Conservation (phyloP, 2,329 filamentous ascomycete species). For the Emergomyces africanus region DNA sequence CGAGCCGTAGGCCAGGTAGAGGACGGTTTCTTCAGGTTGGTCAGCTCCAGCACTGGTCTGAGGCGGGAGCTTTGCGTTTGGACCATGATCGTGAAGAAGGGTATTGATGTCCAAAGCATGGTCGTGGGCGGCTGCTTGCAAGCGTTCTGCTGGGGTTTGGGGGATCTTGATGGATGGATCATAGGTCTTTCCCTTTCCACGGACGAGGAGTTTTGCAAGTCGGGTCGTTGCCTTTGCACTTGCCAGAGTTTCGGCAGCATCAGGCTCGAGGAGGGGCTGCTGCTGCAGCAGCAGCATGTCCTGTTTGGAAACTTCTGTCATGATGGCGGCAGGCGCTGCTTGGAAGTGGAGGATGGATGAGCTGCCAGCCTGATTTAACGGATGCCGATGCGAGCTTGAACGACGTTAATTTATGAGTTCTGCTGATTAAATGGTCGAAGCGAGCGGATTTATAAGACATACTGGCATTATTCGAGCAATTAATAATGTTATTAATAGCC, state of each 20-base stretch:
- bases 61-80: constrained; percentile 1
- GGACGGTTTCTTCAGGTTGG: constrained; percentile 39
- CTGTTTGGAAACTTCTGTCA: background rate
- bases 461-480: background rate
- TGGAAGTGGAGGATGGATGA: background rate
- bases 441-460: background rate
- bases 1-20: constrained; percentile 84
- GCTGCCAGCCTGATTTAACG: background rate
- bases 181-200: background rate
- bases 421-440: background rate
- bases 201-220: background rate
- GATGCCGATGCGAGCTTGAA: background rate
- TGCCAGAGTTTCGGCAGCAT: background rate
- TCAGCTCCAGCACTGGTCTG: background rate
- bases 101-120: constrained; percentile 16
- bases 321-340: background rate
- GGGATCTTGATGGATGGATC: constrained; percentile 5
- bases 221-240: background rate
- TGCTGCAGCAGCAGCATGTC: background rate
- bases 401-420: background rate
- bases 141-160: constrained; percentile 13
- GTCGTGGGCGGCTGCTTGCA: constrained; percentile 13
- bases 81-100: constrained; percentile 13
- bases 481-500: background rate
- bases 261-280: background rate